Evolutionary conservation across 352 stramenopile species (phyloP).

Genomic region (Pythium diclinum): DNA sequence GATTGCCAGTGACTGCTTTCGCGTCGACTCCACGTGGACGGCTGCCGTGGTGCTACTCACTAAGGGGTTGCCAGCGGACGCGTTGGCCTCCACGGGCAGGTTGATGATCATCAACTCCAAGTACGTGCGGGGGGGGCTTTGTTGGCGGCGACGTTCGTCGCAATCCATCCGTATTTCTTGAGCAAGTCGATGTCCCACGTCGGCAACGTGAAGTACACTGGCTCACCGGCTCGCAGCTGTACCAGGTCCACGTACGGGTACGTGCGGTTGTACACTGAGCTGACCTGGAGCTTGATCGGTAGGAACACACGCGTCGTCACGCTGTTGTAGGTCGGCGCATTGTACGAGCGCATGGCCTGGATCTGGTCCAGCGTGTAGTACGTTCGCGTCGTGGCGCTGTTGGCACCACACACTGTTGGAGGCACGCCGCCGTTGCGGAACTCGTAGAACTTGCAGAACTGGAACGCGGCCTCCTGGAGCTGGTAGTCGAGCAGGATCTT

Average conservation of each 20-base stretch:
- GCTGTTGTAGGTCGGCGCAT: not conserved
- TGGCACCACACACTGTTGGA: conserved; percentile 1
- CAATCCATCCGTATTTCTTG: conserved; percentile 9
- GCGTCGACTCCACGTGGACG: not conserved
- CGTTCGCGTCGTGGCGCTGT: not conserved
- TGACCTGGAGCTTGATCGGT: not conserved
- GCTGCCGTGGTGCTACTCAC: not conserved
- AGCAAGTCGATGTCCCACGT: conserved; percentile 1
- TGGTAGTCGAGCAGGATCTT: conserved; percentile 13
- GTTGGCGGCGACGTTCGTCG: not conserved
- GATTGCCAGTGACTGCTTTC: not conserved
- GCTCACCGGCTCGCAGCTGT: not conserved
- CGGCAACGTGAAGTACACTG: not conserved
- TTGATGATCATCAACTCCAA: conserved; percentile 3
- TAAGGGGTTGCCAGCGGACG: not conserved
- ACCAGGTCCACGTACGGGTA: conserved; percentile 8
- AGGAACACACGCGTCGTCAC: conserved; percentile 1
- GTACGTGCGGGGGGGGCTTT: conserved; percentile 3
- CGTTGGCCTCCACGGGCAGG: conserved; percentile 1
- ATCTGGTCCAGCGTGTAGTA: conserved; percentile 13
- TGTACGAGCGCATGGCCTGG: conserved; percentile 9
- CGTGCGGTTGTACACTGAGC: not conserved
- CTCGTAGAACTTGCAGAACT: conserved; percentile 24
- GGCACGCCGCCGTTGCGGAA: conserved; percentile 13
- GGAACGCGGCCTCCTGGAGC: conserved; percentile 15